Conservation (phyloP, 2,329 filamentous ascomycete species). For the Massarina eburnea region DNA sequence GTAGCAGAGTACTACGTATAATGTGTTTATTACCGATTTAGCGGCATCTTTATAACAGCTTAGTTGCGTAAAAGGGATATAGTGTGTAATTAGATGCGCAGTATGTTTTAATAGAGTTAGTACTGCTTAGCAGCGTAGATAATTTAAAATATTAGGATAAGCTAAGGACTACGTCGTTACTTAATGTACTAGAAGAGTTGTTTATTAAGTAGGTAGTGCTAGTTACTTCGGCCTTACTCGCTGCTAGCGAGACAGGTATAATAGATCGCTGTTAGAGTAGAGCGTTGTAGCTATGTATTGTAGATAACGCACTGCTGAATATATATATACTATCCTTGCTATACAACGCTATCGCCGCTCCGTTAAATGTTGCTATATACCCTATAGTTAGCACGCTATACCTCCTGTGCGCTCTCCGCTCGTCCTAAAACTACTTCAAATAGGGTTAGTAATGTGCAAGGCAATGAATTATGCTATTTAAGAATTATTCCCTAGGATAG, state of each 20-base stretch:
- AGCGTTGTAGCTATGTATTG: not conserved
- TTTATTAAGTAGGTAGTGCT: slow-evolving; percentile 8
- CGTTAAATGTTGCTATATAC: slow-evolving; percentile 7
- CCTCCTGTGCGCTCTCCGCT: slow-evolving; percentile 13
- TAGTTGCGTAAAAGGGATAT: slow-evolving; percentile 2
- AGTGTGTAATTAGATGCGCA: slow-evolving; percentile 11
- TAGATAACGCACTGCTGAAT: slow-evolving; percentile 17
- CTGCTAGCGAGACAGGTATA: not conserved
- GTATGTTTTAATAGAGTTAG: slow-evolving; percentile 3
- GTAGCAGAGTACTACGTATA: too few species aligned
- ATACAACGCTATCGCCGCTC: slow-evolving; percentile 9
- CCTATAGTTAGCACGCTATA: slow-evolving; percentile 10
- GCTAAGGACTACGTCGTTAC: slow-evolving; percentile 2
- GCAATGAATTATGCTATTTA: slow-evolving; percentile 15
- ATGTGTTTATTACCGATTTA: slow-evolving; percentile 8
- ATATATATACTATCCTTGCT: slow-evolving; percentile 17
- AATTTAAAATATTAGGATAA: slow-evolving; percentile 3
- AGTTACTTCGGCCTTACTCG: slow-evolving; percentile 1
- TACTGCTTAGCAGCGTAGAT: slow-evolving; percentile 11
- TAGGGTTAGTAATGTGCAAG: slow-evolving; percentile 8
- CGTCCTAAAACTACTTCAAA: not conserved
- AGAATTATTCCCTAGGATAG: slow-evolving; percentile 35
- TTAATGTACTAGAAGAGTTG: not conserved
- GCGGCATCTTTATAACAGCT: slow-evolving; percentile 3
- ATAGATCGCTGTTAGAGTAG: not conserved